Evolutionary conservation across 2,329 filamentous ascomycete species (phyloP).

Genomic region (Aspergillus japonicus): DNA sequence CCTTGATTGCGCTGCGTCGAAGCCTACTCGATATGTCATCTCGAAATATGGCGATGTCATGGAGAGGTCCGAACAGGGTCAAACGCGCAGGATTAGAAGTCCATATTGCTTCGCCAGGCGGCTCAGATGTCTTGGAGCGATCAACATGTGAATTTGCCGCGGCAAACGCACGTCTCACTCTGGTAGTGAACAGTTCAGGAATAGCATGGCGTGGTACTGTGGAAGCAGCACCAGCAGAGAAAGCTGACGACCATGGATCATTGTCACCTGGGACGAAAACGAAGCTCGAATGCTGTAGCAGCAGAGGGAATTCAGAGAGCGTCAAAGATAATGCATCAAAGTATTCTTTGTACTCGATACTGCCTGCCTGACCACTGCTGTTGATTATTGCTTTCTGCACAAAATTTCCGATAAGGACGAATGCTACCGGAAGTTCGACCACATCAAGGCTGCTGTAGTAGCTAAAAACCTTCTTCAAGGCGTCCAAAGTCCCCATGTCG

Average conservation of each 20-base stretch:
- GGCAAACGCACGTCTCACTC: conserved; percentile 77
- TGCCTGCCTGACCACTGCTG: conserved; percentile 70
- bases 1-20: conserved; percentile 70
- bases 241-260: conserved; percentile 92
- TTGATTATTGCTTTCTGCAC: conserved; percentile 57
- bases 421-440: conserved; percentile 68
- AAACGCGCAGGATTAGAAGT: conserved; percentile 82
- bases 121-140: conserved; percentile 48
- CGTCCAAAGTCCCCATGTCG: conserved; percentile 74
- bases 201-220: conserved; percentile 55
- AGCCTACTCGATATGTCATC: conserved; percentile 83
- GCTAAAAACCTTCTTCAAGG: conserved; percentile 74
- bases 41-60: conserved; percentile 82
- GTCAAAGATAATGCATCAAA: conserved; percentile 84
- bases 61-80: conserved; percentile 79
- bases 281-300: conserved; percentile 79
- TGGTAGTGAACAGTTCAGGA: conserved; percentile 85
- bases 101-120: conserved; percentile 76
- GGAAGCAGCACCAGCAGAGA: conserved; percentile 53
- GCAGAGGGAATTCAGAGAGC: conserved; percentile 76
- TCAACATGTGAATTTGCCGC: conserved; percentile 71
- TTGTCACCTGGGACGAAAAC: conserved; percentile 95
- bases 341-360: conserved; percentile 94
- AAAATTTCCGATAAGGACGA: conserved; percentile 87
- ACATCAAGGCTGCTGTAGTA: conserved; percentile 67